Conservation (phyloP, 441 rosid genomes). For the Adansonia madagascariensis region DNA sequence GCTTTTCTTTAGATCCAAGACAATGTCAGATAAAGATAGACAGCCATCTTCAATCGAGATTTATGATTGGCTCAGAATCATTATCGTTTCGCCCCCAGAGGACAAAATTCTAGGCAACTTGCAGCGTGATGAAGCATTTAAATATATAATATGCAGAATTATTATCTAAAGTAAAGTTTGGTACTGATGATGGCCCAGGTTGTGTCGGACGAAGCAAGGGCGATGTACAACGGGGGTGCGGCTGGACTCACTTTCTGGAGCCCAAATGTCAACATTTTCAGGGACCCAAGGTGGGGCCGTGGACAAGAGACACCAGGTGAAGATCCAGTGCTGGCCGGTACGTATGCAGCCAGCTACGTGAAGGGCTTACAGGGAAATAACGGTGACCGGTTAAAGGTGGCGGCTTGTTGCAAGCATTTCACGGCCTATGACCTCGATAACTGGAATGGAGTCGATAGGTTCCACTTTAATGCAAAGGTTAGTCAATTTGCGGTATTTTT, state of each 20-base stretch:
- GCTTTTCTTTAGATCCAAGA: too few relatives aligned
- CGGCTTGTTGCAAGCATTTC: constrained; percentile 91
- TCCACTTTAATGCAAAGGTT: constrained; percentile 86
- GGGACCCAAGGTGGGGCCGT: constrained; percentile 99
- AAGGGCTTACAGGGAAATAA: constrained; percentile 76
- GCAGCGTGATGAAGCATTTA: constrained; percentile 29
- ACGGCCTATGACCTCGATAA: constrained; percentile 95
- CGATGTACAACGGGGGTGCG: constrained; percentile 90
- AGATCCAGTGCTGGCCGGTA: constrained; percentile 77
- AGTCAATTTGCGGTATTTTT: background rate
- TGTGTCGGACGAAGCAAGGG: constrained; percentile 94
- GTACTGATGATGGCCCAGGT: constrained; percentile 45
- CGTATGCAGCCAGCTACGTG: constrained; percentile 82
- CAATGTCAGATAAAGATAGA: too few relatives aligned
- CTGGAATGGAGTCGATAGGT: constrained; percentile 91
- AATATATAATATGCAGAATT: too few relatives aligned
- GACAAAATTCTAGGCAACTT: background rate
- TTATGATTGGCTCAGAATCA: too few relatives aligned
- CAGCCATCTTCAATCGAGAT: too few relatives aligned
- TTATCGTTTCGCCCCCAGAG: too few relatives aligned
- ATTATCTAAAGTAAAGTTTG: constrained; percentile 22
- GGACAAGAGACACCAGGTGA: constrained; percentile 98
- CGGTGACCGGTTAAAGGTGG: constrained; percentile 77
- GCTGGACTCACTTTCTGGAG: constrained; percentile 96
- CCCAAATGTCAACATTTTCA: constrained; percentile 86